Evolutionary conservation across 2,329 filamentous ascomycete genomes (phyloP).

Genomic region (Trichoderma atroviride): DNA sequence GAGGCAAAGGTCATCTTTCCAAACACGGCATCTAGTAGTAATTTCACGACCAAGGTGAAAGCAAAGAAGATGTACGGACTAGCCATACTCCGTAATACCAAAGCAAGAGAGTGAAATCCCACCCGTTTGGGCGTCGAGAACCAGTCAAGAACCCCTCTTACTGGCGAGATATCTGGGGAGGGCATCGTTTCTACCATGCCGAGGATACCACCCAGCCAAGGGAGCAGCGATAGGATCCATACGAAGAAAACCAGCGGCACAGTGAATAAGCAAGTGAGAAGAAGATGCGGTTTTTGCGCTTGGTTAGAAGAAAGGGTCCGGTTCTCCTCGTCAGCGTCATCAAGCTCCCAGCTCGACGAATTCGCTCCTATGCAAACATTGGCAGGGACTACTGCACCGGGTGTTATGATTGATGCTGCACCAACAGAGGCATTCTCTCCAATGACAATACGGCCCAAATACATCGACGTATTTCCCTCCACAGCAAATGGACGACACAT

Average conservation of each 20-base stretch:
- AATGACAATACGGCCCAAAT: constrained; percentile 54
- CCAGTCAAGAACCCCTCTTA: constrained; percentile 52
- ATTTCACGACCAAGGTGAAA: constrained; percentile 46
- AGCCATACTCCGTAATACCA: constrained; percentile 44
- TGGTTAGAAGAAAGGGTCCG: constrained; percentile 46
- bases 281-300: constrained; percentile 49
- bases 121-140: constrained; percentile 51
- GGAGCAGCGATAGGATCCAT: constrained; percentile 48
- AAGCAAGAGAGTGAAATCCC: constrained; percentile 53
- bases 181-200: constrained; percentile 49
- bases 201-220: constrained; percentile 49
- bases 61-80: constrained; percentile 50
- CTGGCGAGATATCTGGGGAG: constrained; percentile 36
- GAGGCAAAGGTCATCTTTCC: constrained; percentile 43
- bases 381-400: constrained; percentile 52
- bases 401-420: constrained; percentile 52
- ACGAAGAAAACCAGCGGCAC: constrained; percentile 46
- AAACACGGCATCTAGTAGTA: constrained; percentile 44
- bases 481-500: constrained; percentile 56
- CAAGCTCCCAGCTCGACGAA: constrained; percentile 59
- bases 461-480: constrained; percentile 61
- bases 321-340: constrained; percentile 51
- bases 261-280: constrained; percentile 46
- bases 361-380: constrained; percentile 58
- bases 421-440: constrained; percentile 53